These are phyloP conservation scores for Begonia loranthoides DNA, from an alignment of 306 rosid species.

Conservation along the genomic window DNA sequence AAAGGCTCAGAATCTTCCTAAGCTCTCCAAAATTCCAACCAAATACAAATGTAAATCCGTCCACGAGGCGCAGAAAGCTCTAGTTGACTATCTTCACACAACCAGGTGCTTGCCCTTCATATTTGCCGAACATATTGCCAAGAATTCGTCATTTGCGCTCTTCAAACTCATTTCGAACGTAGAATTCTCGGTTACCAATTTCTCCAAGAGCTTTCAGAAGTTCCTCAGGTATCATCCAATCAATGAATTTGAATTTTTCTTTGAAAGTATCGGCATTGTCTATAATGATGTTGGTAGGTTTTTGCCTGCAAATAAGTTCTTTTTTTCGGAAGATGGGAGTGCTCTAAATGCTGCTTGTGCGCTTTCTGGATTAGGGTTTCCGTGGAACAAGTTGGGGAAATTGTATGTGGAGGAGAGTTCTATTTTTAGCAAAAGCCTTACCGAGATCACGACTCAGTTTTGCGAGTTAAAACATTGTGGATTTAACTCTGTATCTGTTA, in stretches of 20 bases:
- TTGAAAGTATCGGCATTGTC: conserved; percentile 65
- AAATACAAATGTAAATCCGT: conserved; percentile 31
- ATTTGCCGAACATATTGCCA: conserved; percentile 48
- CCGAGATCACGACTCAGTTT: conserved; percentile 33
- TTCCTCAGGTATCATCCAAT: conserved; percentile 68
- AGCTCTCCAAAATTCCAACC: conserved; percentile 19
- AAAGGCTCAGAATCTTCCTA: conserved; percentile 12
- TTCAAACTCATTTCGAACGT: conserved; percentile 32
- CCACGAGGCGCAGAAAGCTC: conserved; percentile 35
- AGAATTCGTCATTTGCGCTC: conserved; percentile 32
- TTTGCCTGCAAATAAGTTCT: conserved; percentile 48
- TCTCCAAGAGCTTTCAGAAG: conserved; percentile 27
- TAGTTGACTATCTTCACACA: conserved; percentile 57
- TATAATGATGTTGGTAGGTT: conserved; percentile 17
- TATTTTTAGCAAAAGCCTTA: conserved; percentile 21
- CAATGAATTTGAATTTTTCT: conserved; percentile 77
- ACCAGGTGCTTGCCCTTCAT: conserved; percentile 50
- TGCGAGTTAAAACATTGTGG: conserved; percentile 28
- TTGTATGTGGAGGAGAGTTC: conserved; percentile 33
- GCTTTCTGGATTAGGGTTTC: conserved; percentile 60
- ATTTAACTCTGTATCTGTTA: conserved; percentile 34
- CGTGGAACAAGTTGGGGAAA: conserved; percentile 60
- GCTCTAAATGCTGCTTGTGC: conserved; percentile 43
- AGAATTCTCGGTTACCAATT: conserved; percentile 20
- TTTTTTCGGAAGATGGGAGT: conserved; percentile 46